Evolutionary conservation across 805 yeast genomes (phyloP), one percentile per base, ranked within the genome.

Genomic region (Zygosaccharomyces bisporus): DNA sequence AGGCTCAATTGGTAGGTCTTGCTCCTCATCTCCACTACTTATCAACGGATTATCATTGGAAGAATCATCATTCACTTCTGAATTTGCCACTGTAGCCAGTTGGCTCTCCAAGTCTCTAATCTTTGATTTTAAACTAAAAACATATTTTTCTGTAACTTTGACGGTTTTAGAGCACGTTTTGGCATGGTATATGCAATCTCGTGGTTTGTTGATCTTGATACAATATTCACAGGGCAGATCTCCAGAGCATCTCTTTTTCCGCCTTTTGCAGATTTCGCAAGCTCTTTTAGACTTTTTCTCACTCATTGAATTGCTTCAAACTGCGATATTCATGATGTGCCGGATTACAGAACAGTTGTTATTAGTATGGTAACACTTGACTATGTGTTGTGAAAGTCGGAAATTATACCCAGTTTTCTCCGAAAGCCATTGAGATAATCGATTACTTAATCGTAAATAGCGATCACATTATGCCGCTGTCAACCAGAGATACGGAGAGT

Each of bases 161-260:
- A 47, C 51, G 8, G 43, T 41, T 34, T 49, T 51, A 7, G 50
- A 39, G 3, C 47, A 34, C 18, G 43, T 39, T 39, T 41, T 44
- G 10, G 47, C 23, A 20, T 35, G 48, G 23, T 53, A 53, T 24
- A 46, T 43, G 33, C 54, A 53, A 6, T 30, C 47, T 30, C 39
- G 45, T n/a, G 49, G 43, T 18, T 47, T 45, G 17, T 43, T 45
- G 27, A 51, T 47, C 35, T 47, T 51, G 6, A 36, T 24, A 25
- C 56, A 53, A 34, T 53, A 51, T 12, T 51, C 53, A 41, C 56
- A 51, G 3, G 54, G 54, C 30, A 49, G 43, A 5, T 33, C 45
- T n/a, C 54, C 54, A 1, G 53, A 41, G 31, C 54, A 53, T 35
- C 45, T 44, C 25, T 53, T 51, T 45, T 51, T 53, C 19, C 56